These are phyloP conservation scores for Microthlaspi erraticum DNA, from an alignment of 345 rosid species.

Conservation along the genomic window DNA sequence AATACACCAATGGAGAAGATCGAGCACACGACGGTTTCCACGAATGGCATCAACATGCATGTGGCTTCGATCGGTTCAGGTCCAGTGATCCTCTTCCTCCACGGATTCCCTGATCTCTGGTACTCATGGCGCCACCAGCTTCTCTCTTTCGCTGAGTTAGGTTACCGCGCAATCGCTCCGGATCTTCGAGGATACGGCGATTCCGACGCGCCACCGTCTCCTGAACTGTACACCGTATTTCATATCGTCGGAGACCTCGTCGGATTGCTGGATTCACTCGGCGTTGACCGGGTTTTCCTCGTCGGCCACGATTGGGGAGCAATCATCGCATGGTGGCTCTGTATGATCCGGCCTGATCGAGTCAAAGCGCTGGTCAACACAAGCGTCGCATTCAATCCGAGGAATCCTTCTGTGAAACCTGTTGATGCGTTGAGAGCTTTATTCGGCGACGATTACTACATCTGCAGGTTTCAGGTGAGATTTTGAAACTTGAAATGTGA, in stretches of 20 bases:
- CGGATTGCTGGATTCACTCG: constrained; percentile 52
- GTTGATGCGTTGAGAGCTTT: constrained; percentile 50
- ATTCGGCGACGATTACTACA: constrained; percentile 70
- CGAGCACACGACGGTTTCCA: constrained; percentile 56
- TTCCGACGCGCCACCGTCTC: constrained; percentile 60
- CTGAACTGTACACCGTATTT: constrained; percentile 51
- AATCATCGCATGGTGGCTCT: constrained; percentile 61
- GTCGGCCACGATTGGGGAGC: constrained; percentile 93
- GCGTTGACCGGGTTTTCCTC: constrained; percentile 56
- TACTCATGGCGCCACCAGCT: constrained; percentile 86
- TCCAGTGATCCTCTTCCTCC: constrained; percentile 64
- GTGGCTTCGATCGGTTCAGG: constrained; percentile 67
- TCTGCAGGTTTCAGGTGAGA: constrained; percentile 81
- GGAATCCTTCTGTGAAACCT: constrained; percentile 55
- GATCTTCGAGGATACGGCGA: constrained; percentile 82
- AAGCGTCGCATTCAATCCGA: constrained; percentile 55
- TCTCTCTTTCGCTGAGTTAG: constrained; percentile 57
- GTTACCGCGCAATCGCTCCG: constrained; percentile 74
- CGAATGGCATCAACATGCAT: constrained; percentile 74
- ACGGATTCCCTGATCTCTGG: constrained; percentile 82
- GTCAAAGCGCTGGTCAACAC: constrained; percentile 72
- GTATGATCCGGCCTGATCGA: constrained; percentile 69
- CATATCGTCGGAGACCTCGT: constrained; percentile 64
- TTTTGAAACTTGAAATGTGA: background rate
- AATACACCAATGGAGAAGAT: constrained; percentile 62